Conservation (phyloP, 345 rosid species). For the Gossypium australe region DNA sequence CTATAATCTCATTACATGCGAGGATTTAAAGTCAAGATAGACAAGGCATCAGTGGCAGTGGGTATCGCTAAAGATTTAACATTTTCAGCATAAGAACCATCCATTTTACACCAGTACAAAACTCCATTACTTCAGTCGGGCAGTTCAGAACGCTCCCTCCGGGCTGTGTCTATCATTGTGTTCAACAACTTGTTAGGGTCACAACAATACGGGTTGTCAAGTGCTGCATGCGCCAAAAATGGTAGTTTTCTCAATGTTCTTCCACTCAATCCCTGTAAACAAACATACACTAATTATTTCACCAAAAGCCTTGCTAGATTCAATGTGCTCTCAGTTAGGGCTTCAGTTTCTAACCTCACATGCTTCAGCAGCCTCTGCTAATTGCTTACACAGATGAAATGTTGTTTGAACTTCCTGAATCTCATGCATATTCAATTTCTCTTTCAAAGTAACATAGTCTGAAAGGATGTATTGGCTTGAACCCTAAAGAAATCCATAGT, state of each 20-base stretch:
- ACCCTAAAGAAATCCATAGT: slow-evolving; percentile 39
- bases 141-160: slow-evolving; percentile 61
- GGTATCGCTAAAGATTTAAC: neutral
- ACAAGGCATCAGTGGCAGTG: neutral
- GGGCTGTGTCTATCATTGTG: slow-evolving; percentile 66
- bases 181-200: slow-evolving; percentile 60
- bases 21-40: neutral
- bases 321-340: neutral
- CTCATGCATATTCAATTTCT: slow-evolving; percentile 37
- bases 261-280: slow-evolving; percentile 78
- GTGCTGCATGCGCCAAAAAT: slow-evolving; percentile 77
- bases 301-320: neutral
- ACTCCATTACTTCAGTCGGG: slow-evolving; percentile 38
- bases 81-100: neutral
- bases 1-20: neutral
- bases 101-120: slow-evolving; percentile 13
- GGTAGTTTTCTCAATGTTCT: slow-evolving; percentile 90
- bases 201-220: slow-evolving; percentile 49
- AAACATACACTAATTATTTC: neutral
- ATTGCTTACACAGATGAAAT: slow-evolving; percentile 37
- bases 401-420: slow-evolving; percentile 37
- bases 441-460: slow-evolving; percentile 54
- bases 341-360: slow-evolving; percentile 56
- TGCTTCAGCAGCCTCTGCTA: slow-evolving; percentile 77
- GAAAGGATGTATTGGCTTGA: slow-evolving; percentile 43